Evolutionary conservation across 2,329 filamentous ascomycete species (phyloP).

Genomic region (Hysterium pulicare): DNA sequence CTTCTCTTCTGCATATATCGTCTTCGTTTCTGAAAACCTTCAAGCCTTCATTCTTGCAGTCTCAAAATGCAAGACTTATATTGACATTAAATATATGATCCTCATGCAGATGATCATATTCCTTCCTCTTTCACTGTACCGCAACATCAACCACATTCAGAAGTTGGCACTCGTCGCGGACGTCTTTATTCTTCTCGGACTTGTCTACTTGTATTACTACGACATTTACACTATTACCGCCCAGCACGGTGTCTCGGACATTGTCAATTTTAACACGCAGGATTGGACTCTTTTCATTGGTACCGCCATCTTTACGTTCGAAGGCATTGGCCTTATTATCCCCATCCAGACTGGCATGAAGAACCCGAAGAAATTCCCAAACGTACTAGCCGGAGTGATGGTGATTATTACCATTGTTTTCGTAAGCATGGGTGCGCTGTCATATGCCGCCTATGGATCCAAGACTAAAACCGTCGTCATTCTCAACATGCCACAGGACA

Average conservation of each 20-base stretch:
- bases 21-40: constrained; percentile 93
- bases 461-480: constrained; percentile 95
- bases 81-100: constrained; percentile 86
- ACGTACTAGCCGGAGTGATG: constrained; percentile 87
- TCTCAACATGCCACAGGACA: constrained; percentile 92
- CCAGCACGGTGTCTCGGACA: constrained; percentile 74
- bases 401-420: constrained; percentile 91
- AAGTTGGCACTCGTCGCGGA: constrained; percentile 93
- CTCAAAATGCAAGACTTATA: constrained; percentile 77
- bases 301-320: constrained; percentile 98
- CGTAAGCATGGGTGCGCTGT: constrained; percentile 84
- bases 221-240: constrained; percentile 78
- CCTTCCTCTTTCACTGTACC: constrained; percentile 85
- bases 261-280: constrained; percentile 82
- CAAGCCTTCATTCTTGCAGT: constrained; percentile 94
- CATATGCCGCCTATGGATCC: constrained; percentile 93
- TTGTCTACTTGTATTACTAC: constrained; percentile 94
- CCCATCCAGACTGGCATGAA: constrained; percentile 98
- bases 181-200: constrained; percentile 85
- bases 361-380: constrained; percentile 82
- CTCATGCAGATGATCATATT: constrained; percentile 95
- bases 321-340: constrained; percentile 95
- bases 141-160: constrained; percentile 95
- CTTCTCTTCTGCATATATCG: constrained; percentile 92
- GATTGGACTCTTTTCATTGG: constrained; percentile 98